Percentiles rank a stretch among this genome's conserved stretches.
Evolutionary conservation across 257 asterid species (phyloP).

Genomic region (Penstemon eatonii): DNA sequence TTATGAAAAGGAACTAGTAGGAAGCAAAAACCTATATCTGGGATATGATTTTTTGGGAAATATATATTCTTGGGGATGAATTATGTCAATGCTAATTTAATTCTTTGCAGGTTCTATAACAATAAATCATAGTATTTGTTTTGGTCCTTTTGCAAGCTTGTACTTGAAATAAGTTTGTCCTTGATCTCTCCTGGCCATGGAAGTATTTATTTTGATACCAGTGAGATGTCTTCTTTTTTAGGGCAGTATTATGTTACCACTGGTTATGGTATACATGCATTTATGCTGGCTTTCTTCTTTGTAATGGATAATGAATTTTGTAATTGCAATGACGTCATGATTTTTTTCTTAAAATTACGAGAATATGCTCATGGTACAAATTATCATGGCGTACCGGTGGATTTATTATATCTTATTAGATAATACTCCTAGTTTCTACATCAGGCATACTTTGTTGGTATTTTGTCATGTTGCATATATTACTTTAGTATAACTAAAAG

Average conservation of each 20-base stretch:
- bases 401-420: not conserved
- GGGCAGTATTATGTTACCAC: not conserved
- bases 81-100: not conserved
- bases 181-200: not conserved
- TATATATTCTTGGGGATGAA: not conserved
- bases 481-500: not conserved
- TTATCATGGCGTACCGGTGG: constrained; percentile 11
- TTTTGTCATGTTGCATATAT: constrained; percentile 5
- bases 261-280: not conserved
- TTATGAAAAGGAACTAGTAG: not conserved
- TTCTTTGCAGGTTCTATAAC: not conserved
- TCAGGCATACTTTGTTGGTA: constrained; percentile 4
- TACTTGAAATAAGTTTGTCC: not conserved
- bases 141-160: constrained; percentile 13
- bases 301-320: constrained; percentile 5
- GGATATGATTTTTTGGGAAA: constrained; percentile 6
- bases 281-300: not conserved
- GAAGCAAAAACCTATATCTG: not conserved
- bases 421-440: not conserved
- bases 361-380: not conserved
- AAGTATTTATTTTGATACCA: not conserved
- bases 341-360: not conserved
- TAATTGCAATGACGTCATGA: not conserved
- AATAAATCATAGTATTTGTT: not conserved
- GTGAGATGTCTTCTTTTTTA: constrained; percentile 11